phyloP scores from a whole-genome alignment of 768 basidiomycete genomes.

The Mycena capillaripes region DNA sequence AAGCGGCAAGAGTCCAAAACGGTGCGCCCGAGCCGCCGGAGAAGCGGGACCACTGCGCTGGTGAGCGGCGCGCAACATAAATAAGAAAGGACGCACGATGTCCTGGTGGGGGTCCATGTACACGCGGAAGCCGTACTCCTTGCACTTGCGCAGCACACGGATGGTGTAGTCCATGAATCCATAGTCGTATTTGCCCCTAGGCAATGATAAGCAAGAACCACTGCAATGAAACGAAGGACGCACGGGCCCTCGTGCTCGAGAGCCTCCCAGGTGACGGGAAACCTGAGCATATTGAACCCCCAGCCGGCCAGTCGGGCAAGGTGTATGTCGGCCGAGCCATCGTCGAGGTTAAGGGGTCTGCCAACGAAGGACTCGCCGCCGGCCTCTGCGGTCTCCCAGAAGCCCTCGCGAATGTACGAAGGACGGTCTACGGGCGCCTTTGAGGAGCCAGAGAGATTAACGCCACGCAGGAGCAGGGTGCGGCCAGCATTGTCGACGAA shows the following conservation, averaged over 20 bases:
- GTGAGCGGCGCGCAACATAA: neutral
- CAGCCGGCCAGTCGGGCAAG: slow-evolving; percentile 88
- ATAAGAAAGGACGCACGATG: slow-evolving; percentile 67
- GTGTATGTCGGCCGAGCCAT: slow-evolving; percentile 89
- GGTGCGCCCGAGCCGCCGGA: slow-evolving; percentile 96
- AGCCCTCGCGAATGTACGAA: slow-evolving; percentile 76
- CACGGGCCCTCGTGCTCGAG: slow-evolving; percentile 96
- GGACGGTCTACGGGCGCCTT: slow-evolving; percentile 86
- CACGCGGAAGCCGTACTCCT: slow-evolving; percentile 91
- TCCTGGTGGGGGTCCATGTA: slow-evolving; percentile 99
- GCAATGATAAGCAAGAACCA: slow-evolving; percentile 16
- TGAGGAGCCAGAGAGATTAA: slow-evolving; percentile 91
- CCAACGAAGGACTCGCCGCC: slow-evolving; percentile 82
- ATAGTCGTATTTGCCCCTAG: slow-evolving; percentile 89
- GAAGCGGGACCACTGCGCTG: slow-evolving; percentile 92
- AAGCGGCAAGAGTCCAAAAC: slow-evolving; percentile 92
- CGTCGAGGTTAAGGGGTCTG: slow-evolving; percentile 86
- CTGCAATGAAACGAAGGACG: slow-evolving; percentile 55
- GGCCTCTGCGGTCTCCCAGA: slow-evolving; percentile 85
- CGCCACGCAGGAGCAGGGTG: slow-evolving; percentile 89
- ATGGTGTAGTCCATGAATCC: slow-evolving; percentile 95
- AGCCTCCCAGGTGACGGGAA: slow-evolving; percentile 94
- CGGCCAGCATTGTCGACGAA: slow-evolving; percentile 85
- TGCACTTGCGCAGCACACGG: slow-evolving; percentile 89
- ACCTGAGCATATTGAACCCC: slow-evolving; percentile 93